Evolutionary conservation across 23 red algal genomes (phyloP).

Genomic region (Cyanidioschyzon merolae): DNA sequence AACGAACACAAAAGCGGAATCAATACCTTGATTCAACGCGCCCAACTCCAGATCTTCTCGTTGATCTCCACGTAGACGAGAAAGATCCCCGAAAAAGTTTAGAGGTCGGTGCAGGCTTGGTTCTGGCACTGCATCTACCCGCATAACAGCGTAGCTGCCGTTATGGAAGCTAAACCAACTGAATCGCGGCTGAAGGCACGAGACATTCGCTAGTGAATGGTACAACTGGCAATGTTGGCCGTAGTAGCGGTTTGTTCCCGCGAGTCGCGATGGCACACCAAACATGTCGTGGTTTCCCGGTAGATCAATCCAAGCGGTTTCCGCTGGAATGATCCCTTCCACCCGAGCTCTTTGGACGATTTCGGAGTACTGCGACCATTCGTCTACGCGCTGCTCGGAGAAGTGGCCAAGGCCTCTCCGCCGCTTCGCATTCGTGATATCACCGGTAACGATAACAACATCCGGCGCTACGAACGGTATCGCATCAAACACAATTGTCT

Average conservation of each 20-base stretch:
- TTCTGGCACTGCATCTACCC: slow-evolving; percentile 6
- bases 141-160: neutral
- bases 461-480: slow-evolving; percentile 4
- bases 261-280: neutral
- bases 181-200: neutral
- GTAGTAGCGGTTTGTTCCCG: neutral
- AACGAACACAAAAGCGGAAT: neutral
- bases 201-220: neutral
- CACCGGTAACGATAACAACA: slow-evolving; percentile 24
- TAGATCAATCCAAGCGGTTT: slow-evolving; percentile 10
- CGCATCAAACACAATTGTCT: neutral
- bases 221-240: neutral
- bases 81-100: neutral
- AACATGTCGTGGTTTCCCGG: slow-evolving; percentile 30
- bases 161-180: neutral
- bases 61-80: neutral
- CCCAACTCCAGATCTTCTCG: neutral
- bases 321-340: neutral
- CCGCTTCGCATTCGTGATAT: slow-evolving; percentile 24
- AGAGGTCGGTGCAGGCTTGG: neutral
- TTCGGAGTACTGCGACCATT: slow-evolving; percentile 19
- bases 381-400: neutral
- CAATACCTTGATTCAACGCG: neutral
- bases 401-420: neutral
- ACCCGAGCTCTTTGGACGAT: neutral